Base-by-base conservation (phyloP, 2,329 filamentous ascomycete genomes). In the Stemphylium beticola region DNA sequence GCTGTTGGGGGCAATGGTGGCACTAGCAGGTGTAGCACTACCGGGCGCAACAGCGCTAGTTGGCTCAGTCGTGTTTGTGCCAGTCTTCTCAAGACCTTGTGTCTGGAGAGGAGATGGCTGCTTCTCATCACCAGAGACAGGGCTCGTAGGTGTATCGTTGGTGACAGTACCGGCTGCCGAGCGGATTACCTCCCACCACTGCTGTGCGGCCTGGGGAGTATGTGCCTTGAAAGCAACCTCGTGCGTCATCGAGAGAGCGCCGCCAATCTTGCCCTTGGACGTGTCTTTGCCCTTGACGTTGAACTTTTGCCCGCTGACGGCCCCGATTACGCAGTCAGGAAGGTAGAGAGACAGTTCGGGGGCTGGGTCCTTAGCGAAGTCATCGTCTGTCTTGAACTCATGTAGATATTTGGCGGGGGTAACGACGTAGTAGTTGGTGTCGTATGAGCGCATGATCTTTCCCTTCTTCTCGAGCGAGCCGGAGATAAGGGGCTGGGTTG, bases 271-370 rank as follows among this genome's bases (percentile, higher is more conserved):
- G 57, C 83, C 81, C 72, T 90, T 90, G 68, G 88, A 89, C 52
- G 88, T 86, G 73, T 99, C 93, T 77, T 98, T 98, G 75, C 95
- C 95, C 81, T 96, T 96, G 75, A 99, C 83, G 69, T 87, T 91
- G 83, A 99, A 98, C 77, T 96, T 97, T 56, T 88, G 85, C 49
- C 90, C 92, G 62, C 82, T 87, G 26, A 86, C 76, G 18, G 80
- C 83, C 53, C 92, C 91, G 53, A 98, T 85, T 40, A 88, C 77
- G 66, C 93, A 96, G 66, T 99, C 95, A 10, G 95, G 93, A 1
- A 99, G 86, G 76, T 93, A 98, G 63, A 99, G 86, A 12, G 90
- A 95, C 36, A 95, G 81, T 74, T 99, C 93, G 0, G 95, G 93
- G 52, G 84, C 82, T 9, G 92, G 91, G 58, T 96, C 91, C 67